These are phyloP conservation scores for Plasmodium gaboni DNA, from an alignment of 169 alveolate species.

Conservation along the genomic window DNA sequence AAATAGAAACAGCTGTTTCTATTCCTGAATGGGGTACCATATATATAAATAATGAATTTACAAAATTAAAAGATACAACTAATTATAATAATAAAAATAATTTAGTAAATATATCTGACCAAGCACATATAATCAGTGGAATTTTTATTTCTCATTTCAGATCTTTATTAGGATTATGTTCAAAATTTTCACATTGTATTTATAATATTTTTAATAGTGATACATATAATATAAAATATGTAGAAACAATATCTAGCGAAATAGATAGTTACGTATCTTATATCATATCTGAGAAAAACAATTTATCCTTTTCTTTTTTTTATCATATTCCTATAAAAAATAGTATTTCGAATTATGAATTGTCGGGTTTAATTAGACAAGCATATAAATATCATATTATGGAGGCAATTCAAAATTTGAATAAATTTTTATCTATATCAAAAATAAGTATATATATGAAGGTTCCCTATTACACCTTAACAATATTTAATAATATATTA, in stretches of 20 bases:
- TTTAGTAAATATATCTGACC: constrained; percentile 7
- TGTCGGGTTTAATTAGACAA: constrained; percentile 29
- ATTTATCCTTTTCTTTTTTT: constrained; percentile 11
- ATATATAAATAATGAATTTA: constrained; percentile 30
- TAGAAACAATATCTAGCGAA: constrained; percentile 27
- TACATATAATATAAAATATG: constrained; percentile 27
- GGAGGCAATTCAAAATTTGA: constrained; percentile 23
- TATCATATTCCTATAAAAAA: constrained; percentile 31
- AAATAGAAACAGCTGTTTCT: constrained; percentile 68
- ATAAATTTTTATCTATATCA: constrained; percentile 41
- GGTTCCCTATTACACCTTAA: constrained; percentile 11
- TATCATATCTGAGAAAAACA: not conserved
- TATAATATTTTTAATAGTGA: constrained; percentile 49
- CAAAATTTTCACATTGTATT: constrained; percentile 33
- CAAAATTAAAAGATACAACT: not conserved
- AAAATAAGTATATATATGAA: constrained; percentile 63
- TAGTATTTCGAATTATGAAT: constrained; percentile 43
- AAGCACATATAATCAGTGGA: constrained; percentile 47
- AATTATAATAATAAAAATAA: constrained; percentile 5
- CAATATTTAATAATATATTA: constrained; percentile 26
- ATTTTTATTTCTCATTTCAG: constrained; percentile 65
- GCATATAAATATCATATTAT: constrained; percentile 32
- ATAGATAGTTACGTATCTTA: constrained; percentile 20
- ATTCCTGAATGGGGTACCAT: constrained; percentile 70
- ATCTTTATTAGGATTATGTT: constrained; percentile 32